Evolutionary conservation across 2,329 filamentous ascomycete species (phyloP), one percentile per base, ranked within the genome.

Genomic region (Dothideomycetes sp.): DNA sequence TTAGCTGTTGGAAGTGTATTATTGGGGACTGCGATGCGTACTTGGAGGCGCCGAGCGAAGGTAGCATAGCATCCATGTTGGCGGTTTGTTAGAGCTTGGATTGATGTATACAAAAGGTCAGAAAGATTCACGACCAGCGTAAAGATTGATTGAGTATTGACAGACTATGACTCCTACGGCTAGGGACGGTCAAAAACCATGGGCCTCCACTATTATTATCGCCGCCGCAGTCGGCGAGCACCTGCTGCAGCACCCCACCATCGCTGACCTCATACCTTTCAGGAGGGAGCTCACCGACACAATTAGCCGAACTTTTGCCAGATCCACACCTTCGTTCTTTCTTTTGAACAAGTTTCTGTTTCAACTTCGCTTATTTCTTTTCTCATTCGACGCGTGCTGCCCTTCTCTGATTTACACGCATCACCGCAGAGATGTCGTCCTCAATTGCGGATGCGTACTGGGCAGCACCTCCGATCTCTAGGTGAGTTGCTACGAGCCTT

Each of bases 401-500:
- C 45, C 31, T 37, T 36, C 31, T 3, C 13, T 16, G 11, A 38
- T 32, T 25, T 36, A 55, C 55, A 51, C 43, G 74, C 29, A 29
- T 27, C 37, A 29, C 27, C 37, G 37, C 37, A 40, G 33, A 32
- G 37, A 32, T 29, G 37, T 32, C 37, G 28, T 29, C 37, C 25
- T 39, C 36, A 8, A 17, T 40, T 20, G 37, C 78, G 70, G 76
- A 80, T 61, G 65, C 67, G 48, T 81, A 80, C 58, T 80, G 75
- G 74, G 67, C 70, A 51, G 71, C 75, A 52, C 79, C 79, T 54
- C 78, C 78, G 42, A 74, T 84, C 51, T 68, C 75, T 43, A 76
- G 79, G 79, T 82, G 70, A 54, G 67, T 48, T 16, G 4, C 2
- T 7, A 8, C 23, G 16, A 11, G 24, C 52, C 41, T 27, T 49